Base-by-base conservation (phyloP, 768 basidiomycete genomes). In the Mycena olivaceomarginata region DNA sequence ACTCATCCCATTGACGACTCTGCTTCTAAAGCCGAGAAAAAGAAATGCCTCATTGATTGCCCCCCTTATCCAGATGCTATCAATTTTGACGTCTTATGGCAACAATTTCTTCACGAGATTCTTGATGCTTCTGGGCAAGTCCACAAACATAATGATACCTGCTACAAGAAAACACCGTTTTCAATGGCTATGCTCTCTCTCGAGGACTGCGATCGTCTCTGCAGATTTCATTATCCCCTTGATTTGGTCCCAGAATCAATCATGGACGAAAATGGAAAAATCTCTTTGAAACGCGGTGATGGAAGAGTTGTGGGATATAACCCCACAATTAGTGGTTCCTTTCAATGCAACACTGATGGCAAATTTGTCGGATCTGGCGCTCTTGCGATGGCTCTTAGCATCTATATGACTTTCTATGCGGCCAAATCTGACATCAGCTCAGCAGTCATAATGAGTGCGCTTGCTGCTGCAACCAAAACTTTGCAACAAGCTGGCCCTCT, bases 231-330 rank as follows among this genome's bases (percentile, higher is more conserved):
- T 31, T 77, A 75, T 41, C 79, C 79, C 0, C 0, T 25, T 4
- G 11, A 10, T 4, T 7, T 77, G 1, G 68, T 77, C 9, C 20
- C 63, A 1, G 57, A 62, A 22, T 70, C 73, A 18, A 60, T 22
- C 5, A 72, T 80, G 65, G 76, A 80, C 31, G 76, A 80, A 11
- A 57, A 80, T 43, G 79, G 79, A 2, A 77, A 72, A 40, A 72
- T 80, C 5, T 46, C 63, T 10, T 20, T 72, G 53, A 74, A 75
- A 46, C 76, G 76, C 1, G 12, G 10, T 1, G 13, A 77, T 62
- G 62, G n/a, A 37, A 18, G 16, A 31, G 31, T 31, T 31, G 31
- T 31, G 31, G 31, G 31, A 31, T 31, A 31, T 31, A 31, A 31
- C 31, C 31, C 31, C 31, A 31, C 31, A 31, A 31, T 31, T 31